A percentile compares a stretch with the other conserved stretches of the same genome.
Evolutionary conservation across 306 rosid species (phyloP).

Genomic region (Gynostemma pentaphyllum): DNA sequence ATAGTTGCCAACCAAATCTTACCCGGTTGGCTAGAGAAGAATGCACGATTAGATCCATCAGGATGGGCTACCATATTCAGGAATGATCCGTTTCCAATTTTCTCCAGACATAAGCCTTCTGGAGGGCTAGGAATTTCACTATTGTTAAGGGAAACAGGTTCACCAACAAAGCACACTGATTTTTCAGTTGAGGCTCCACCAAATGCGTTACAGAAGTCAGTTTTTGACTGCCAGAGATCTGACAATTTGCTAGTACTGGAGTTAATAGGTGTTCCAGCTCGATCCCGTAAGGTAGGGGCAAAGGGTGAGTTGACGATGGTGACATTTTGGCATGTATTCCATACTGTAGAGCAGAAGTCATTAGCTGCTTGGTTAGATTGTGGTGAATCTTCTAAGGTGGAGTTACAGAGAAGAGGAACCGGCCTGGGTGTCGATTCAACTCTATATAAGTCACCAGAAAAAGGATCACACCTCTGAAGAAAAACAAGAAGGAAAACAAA

Average conservation of each 20-base stretch:
- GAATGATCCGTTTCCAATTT: conserved; percentile 83
- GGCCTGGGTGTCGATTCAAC: conserved; percentile 40
- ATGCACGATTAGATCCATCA: conserved; percentile 87
- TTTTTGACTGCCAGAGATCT: conserved; percentile 70
- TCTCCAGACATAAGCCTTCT: conserved; percentile 82
- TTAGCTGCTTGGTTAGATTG: conserved; percentile 40
- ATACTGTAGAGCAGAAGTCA: conserved; percentile 58
- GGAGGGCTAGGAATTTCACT: conserved; percentile 35
- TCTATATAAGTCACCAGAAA: conserved; percentile 58
- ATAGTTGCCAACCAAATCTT: conserved; percentile 71
- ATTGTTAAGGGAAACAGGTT: conserved; percentile 48
- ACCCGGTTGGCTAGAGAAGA: conserved; percentile 69
- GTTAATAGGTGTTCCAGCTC: conserved; percentile 34
- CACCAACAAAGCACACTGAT: conserved; percentile 69
- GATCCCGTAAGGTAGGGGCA: conserved; percentile 56
- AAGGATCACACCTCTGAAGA: conserved; percentile 76
- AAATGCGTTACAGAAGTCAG: conserved; percentile 65
- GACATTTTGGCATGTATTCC: conserved; percentile 76
- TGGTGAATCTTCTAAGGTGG: conserved; percentile 55
- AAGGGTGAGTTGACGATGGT: conserved; percentile 70
- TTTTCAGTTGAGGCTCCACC: conserved; percentile 57
- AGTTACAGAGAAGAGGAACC: conserved; percentile 80
- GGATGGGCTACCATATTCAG: conserved; percentile 88
- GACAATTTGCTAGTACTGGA: conserved; percentile 39
- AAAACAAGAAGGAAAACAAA: conserved; percentile 3